These are phyloP conservation scores for Trebouxia gelatinosa DNA, from an alignment of 163 green algal species.

Conservation along the genomic window DNA sequence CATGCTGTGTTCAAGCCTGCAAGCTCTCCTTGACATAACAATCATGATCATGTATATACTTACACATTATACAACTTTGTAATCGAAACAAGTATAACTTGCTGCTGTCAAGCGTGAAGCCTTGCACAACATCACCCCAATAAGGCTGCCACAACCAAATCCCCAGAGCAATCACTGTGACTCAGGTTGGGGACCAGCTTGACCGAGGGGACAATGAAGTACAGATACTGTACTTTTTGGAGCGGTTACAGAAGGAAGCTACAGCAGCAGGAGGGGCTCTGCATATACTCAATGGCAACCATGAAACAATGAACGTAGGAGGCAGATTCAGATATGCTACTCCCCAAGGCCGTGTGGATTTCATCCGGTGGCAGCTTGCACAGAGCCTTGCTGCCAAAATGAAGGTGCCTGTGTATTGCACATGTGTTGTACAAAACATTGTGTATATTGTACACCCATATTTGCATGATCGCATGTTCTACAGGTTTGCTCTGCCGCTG, in stretches of 20 bases:
- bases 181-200: conserved; percentile 88
- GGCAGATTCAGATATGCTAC: conserved; percentile 83
- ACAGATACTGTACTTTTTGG: conserved; percentile 81
- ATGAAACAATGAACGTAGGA: conserved; percentile 89
- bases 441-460: too few relatives aligned
- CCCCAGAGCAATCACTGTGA: background rate
- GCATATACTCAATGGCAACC: conserved; percentile 86
- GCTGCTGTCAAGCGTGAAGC: too few relatives aligned
- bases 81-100: background rate
- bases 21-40: too few relatives aligned
- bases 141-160: too few relatives aligned
- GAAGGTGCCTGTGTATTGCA: conserved; percentile 22
- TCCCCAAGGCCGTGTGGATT: conserved; percentile 42
- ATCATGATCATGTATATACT: background rate
- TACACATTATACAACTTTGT: conserved; percentile 7
- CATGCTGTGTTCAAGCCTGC: background rate
- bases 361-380: conserved; percentile 40
- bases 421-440: background rate
- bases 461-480: too few relatives aligned
- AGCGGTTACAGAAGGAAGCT: conserved; percentile 78
- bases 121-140: too few relatives aligned
- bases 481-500: too few relatives aligned
- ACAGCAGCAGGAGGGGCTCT: conserved; percentile 54
- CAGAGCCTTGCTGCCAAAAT: conserved; percentile 43
- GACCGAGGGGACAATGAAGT: conserved; percentile 88